phyloP scores from a whole-genome alignment of 129 eudicot genomes.

The Centella asiatica region DNA sequence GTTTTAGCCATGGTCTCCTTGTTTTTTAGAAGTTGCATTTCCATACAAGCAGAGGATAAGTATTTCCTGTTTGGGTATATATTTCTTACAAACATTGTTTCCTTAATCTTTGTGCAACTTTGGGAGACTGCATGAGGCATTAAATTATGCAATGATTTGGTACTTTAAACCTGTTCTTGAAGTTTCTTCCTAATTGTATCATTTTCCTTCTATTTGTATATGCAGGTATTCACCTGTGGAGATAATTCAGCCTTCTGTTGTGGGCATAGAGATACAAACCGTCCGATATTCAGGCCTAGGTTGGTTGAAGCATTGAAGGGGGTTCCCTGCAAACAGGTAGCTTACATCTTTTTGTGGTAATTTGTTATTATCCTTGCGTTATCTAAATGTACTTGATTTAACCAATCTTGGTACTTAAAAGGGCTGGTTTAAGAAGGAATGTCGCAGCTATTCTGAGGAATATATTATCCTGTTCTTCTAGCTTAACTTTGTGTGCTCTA shows the following conservation, averaged over 20 bases:
- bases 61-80: background rate
- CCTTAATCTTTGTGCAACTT: background rate
- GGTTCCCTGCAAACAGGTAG: slow-evolving; percentile 75
- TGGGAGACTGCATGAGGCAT: background rate
- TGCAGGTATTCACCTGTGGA: slow-evolving; percentile 92
- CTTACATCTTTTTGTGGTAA: background rate
- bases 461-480: too few species aligned
- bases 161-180: background rate
- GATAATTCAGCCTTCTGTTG: slow-evolving; percentile 91
- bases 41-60: background rate
- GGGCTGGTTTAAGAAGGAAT: too few species aligned
- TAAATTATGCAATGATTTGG: background rate
- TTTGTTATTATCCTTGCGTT: background rate
- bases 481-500: too few species aligned
- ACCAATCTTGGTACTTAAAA: too few species aligned
- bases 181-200: background rate
- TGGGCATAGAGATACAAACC: slow-evolving; percentile 75
- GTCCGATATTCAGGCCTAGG: slow-evolving; percentile 76
- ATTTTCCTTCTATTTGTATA: background rate
- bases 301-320: slow-evolving; percentile 69
- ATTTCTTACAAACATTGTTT: background rate
- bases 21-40: background rate
- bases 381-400: too few species aligned
- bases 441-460: too few species aligned
- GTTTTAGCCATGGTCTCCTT: background rate